Conservation (phyloP, 2,329 filamentous ascomycete species). For the Cytospora chrysosperma region DNA sequence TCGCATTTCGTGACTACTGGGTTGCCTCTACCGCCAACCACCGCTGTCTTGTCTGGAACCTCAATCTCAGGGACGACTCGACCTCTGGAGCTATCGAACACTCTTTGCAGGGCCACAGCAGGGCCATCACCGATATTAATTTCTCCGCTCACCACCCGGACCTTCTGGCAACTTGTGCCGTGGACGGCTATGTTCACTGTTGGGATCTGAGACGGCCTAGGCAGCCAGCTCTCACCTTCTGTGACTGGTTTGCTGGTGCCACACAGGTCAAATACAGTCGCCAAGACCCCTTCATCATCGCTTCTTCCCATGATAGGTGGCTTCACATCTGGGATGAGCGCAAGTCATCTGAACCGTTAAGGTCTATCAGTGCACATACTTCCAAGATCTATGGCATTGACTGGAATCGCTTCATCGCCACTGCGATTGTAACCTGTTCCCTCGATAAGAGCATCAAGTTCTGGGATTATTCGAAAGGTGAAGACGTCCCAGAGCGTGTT, state of each 20-base stretch:
- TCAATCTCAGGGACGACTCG: constrained; percentile 75
- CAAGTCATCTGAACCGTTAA: constrained; percentile 72
- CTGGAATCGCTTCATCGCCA: constrained; percentile 78
- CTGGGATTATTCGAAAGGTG: constrained; percentile 72
- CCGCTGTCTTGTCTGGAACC: constrained; percentile 90
- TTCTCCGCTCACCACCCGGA: constrained; percentile 93
- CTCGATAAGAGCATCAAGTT: constrained; percentile 91
- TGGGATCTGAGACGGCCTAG: constrained; percentile 81
- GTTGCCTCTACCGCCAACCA: constrained; percentile 93
- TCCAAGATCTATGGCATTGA: constrained; percentile 96
- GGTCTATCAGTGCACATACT: constrained; percentile 81
- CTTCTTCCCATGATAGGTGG: constrained; percentile 85
- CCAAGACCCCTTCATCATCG: constrained; percentile 80
- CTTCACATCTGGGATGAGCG: constrained; percentile 89
- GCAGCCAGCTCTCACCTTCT: constrained; percentile 76
- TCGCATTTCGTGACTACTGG: constrained; percentile 87
- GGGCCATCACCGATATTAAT: constrained; percentile 94
- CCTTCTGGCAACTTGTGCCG: constrained; percentile 82
- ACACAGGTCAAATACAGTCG: constrained; percentile 96
- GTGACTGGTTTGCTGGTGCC: constrained; percentile 89
- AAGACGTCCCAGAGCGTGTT: constrained; percentile 68
- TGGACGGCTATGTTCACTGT: constrained; percentile 89
- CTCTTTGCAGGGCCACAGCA: constrained; percentile 76
- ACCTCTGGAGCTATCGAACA: constrained; percentile 73
- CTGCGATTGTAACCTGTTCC: constrained; percentile 80